These are phyloP conservation scores for Tremellales sp. DNA, from an alignment of 1,284 basidiomycete genomes.

Conservation along the genomic window DNA sequence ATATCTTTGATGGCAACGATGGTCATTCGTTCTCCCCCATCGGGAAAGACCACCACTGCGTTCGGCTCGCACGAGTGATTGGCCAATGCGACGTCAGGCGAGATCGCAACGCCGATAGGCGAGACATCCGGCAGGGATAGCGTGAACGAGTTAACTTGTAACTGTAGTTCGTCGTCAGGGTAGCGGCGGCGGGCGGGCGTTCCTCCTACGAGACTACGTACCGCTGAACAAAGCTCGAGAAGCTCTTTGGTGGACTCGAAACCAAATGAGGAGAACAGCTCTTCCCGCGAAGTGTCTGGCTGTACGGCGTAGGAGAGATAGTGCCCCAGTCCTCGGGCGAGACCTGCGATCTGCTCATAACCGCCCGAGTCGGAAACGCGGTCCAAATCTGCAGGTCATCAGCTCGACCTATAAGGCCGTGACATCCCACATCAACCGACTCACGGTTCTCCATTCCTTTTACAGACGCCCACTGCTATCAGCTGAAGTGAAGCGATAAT, in stretches of 20 bases:
- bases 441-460: conserved; percentile 70
- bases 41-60: conserved; percentile 81
- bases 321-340: conserved; percentile 39
- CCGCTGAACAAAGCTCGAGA: conserved; percentile 38
- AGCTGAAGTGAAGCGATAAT: neutral
- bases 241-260: conserved; percentile 32
- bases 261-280: conserved; percentile 38
- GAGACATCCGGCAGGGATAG: conserved; percentile 68
- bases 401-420: neutral
- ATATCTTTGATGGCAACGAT: conserved; percentile 68
- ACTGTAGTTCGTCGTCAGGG: conserved; percentile 59
- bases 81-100: conserved; percentile 71
- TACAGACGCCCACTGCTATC: conserved; percentile 59
- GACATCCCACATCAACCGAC: conserved; percentile 33
- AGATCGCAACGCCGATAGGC: conserved; percentile 74
- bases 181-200: neutral
- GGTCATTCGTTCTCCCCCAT: conserved; percentile 55
- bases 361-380: conserved; percentile 9
- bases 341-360: conserved; percentile 21
- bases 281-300: conserved; percentile 20
- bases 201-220: conserved; percentile 13
- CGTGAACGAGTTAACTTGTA: conserved; percentile 83
- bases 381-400: neutral
- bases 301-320: conserved; percentile 27
- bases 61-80: conserved; percentile 93